Evolutionary conservation across 2,329 filamentous ascomycete species (phyloP), one percentile per base, ranked within the genome.

Genomic region (Spiromastix sp.): DNA sequence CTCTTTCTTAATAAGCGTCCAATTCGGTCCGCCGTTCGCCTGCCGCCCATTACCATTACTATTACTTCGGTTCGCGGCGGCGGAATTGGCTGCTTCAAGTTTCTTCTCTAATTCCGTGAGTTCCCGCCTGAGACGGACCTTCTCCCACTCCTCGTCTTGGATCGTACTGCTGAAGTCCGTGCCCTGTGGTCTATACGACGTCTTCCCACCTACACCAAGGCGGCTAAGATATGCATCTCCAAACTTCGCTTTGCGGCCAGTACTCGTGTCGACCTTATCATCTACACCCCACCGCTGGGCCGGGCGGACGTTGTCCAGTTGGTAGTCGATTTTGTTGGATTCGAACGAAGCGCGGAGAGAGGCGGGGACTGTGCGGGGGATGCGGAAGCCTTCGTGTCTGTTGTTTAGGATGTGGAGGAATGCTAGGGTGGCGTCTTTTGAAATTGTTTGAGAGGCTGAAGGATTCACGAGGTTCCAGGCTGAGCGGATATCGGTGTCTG

Each of bases 401-500:
- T 91, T 83, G 65, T 93, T 95, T 37, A 98, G 78, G 50, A 98
- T 93, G 63, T 98, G 91, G 31, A 98, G 71, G 64, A 98, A 98
- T 11, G 86, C 87, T 25, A 98, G 77, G 42, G 80, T 81, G 32
- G 91, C 89, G 60, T 98, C 89, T 66, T 96, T 96, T 60, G 86
- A 89, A 58, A 98, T 91, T 32, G 79, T 77, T 18, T 79, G 70
- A 16, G 74, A 71, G 37, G 85, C 85, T 18, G 83, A 87, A 4
- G 89, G 91, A 66, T 98, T 98, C 51, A 96, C 83, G 12, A 98
- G 74, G 62, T 96, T 98, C 89, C 91, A 96, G 6, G 87, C 89
- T 12, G 82, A 91, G 48, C 85, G 78, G 45, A 95, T 72, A 56
- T 96, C 89, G 34, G 74, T 79, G 52, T 81, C 77, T 1, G 77